Evolutionary conservation across 2,329 filamentous ascomycete genomes (phyloP), one percentile per base, ranked within the genome.

Genomic region (Dactylellina cionopaga): DNA sequence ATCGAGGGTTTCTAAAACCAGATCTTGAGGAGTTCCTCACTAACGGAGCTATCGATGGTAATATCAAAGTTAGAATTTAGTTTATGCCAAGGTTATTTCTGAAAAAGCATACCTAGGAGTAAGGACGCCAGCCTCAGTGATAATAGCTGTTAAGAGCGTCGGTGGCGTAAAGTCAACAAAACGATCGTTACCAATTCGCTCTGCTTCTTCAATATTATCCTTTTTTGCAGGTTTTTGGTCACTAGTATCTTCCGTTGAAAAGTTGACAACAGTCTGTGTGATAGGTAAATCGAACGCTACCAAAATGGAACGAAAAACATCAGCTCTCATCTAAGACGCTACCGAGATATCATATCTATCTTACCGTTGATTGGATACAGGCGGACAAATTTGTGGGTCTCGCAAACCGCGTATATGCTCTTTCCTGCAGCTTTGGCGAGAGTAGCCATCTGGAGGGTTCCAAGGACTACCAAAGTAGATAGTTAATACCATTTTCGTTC

Each of bases 311-410:
- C 7, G 17, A 2, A 19, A 17, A 24, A 47, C 15, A 24, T 64
- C 31, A 64, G 46, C 29, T 5, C 6, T 35, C 2, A 4, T 33
- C 1, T 7, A 4, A 39, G 29, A 19, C 15, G 27, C 5, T 19
- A 17, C 13, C 9, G 22, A 29, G 19, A 10, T 7, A 9, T 39
- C 10, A 24, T 13, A 15, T 29, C 9, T 2, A 22, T 9, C 31
- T 69, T 46, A 71, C 96, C 92, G 74, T 89, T 88, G 19, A 95
- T 82, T 0, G 94, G 92, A 77, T 93, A 95, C 62, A 95, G 85
- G 77, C 92, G 86, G 46, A 96, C 92, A 79, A 99, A 97, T 82
- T 99, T 99, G 84, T 99, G 95, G 77, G 91, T 96, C 83, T 99
- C 95, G 0, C 90, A 90, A 3, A 95, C 92, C 15, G 96, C 92